Conservation (phyloP, 176 grass and related monocot species). For the Hordeum marinum region DNA sequence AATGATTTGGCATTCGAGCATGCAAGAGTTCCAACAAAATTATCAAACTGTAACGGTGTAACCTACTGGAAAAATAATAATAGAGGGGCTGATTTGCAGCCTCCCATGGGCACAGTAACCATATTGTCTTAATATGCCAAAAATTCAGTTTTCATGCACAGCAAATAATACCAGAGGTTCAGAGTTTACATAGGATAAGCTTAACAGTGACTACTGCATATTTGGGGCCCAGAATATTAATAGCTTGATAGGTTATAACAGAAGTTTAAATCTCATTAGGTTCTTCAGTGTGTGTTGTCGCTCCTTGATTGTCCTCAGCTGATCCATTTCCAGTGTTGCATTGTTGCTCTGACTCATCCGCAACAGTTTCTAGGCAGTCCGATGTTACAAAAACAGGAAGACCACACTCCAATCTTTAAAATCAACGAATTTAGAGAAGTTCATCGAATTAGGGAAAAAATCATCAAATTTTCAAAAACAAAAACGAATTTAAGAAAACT, state of each 20-base stretch:
- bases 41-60: background rate
- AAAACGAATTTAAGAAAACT: too few relatives aligned
- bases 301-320: background rate
- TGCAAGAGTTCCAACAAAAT: background rate
- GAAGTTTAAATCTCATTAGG: background rate
- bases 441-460: too few relatives aligned
- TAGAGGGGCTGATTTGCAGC: background rate
- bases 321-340: background rate
- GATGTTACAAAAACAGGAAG: background rate
- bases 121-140: too few relatives aligned
- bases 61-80: background rate
- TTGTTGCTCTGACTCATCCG: background rate
- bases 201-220: background rate
- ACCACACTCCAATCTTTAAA: background rate
- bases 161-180: background rate
- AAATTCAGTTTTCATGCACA: background rate
- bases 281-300: background rate
- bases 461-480: too few relatives aligned
- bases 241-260: background rate
- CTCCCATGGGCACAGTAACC: too few relatives aligned
- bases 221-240: background rate
- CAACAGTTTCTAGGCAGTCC: background rate
- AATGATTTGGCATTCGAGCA: background rate
- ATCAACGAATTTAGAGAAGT: too few relatives aligned
- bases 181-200: slow-evolving; percentile 8